Evolutionary conservation across 208 protist genomes (phyloP), one percentile per base, ranked within the genome.

Genomic region (Acanthamoeba triangularis): DNA sequence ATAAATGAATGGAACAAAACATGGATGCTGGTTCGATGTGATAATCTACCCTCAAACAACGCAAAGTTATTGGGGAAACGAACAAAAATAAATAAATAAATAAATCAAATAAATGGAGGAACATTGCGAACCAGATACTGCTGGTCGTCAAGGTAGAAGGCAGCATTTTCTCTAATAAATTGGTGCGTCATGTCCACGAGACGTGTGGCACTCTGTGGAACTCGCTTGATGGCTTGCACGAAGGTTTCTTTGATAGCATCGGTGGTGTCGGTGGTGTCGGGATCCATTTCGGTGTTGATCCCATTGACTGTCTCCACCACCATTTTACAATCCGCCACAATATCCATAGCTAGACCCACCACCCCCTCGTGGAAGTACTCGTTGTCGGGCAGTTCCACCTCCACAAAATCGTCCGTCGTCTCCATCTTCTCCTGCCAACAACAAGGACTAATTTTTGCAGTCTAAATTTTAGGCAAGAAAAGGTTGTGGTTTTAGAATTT

Each of bases 361-460:
- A 90, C 54, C 25, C 82, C 54, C 82, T 90, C 82, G 49, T 90
- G 54, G 82, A 90, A 90, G 49, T 90, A 90, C 52, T 90, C 82
- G 61, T 90, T 90, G 49, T 90, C 82, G 82, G 82, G 82, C 54
- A 90, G 37, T 63, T 90, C 82, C 33, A 90, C 52, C 72, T 82
- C 72, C 72, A 82, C 72, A n/a, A 52, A 82, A 11, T 90, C 82
- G 6, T 90, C 82, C n/a, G 11, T 35, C 37, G 37, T 63, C 61
- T 63, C 52, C 52, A n/a, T 35, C 8, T 63, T 63, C 37, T 54
- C 7, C 37, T 33, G n/a, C n/a, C n/a, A n/a, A n/a, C n/a, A n/a
- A n/a, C n/a, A n/a, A n/a, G n/a, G n/a, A n/a, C n/a, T n/a, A n/a
- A n/a, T n/a, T n/a, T n/a, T n/a, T n/a, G n/a, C n/a, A n/a, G n/a